A percentile compares a stretch with the other conserved stretches of the same genome.
phyloP scores from a whole-genome alignment of 106 monocot species.

The Alisma plantagoaquatica region DNA sequence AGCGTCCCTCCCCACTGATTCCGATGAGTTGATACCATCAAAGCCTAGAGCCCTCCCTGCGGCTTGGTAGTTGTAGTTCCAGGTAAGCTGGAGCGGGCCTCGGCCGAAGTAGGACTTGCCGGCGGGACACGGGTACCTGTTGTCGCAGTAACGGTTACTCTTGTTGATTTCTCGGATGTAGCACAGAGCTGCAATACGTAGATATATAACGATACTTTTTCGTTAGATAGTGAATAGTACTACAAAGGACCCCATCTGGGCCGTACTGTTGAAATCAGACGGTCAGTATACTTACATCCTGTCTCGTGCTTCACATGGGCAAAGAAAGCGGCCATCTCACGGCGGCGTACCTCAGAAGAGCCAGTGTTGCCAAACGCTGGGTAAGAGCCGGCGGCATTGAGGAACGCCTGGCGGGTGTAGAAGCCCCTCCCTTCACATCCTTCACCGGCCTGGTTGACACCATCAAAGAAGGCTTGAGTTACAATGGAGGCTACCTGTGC shows the following conservation, averaged over 20 bases:
- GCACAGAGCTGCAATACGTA: conserved; percentile 22
- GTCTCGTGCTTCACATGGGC: conserved; percentile 36
- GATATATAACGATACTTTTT: neutral
- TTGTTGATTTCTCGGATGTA: conserved; percentile 34
- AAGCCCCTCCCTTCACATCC: conserved; percentile 29
- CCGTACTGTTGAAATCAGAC: neutral
- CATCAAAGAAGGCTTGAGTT: conserved; percentile 32
- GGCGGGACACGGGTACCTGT: conserved; percentile 28
- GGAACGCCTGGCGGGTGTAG: conserved; percentile 24
- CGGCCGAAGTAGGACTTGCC: conserved; percentile 49
- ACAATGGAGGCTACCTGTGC: conserved; percentile 2
- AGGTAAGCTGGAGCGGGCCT: conserved; percentile 52
- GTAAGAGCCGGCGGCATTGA: conserved; percentile 13
- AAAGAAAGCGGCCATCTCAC: conserved; percentile 40
- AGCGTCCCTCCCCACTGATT: conserved; percentile 25
- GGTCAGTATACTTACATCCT: conserved; percentile 14
- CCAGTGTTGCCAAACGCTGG: conserved; percentile 21
- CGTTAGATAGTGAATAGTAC: neutral
- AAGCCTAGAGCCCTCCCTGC: conserved; percentile 46
- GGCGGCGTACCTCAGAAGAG: conserved; percentile 17
- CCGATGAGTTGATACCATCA: conserved; percentile 38
- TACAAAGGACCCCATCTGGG: neutral
- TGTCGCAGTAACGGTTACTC: conserved; percentile 36
- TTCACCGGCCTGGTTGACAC: conserved; percentile 18
- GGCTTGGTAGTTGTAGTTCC: conserved; percentile 68